Evolutionary conservation across 2,329 filamentous ascomycete species (phyloP), one percentile per base, ranked within the genome.

Genomic region (Ceratocystiopsis sp.): DNA sequence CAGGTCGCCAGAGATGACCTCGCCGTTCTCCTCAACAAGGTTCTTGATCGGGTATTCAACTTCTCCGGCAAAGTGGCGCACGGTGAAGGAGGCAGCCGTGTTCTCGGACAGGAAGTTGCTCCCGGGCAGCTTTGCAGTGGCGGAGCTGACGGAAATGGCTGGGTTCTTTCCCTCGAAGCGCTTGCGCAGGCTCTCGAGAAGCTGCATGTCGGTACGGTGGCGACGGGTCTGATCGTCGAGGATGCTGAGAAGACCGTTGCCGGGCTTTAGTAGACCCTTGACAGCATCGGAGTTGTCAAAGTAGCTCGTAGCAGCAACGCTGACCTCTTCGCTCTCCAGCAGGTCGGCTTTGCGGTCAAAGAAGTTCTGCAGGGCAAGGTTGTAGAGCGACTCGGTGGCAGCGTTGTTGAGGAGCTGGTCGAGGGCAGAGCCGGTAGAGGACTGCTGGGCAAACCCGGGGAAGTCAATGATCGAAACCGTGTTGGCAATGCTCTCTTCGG

Each of bases 281-380:
- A 95, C 86, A 11, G 89, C 86, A 58, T 96, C 91, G 0, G 84
- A 86, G 60, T 96, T 98, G 61, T 98, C 91, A 53, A 95, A 98
- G 61, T 96, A 98, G 63, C 85, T 94, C 0, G 89, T 95, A 1
- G 87, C 80, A 2, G 87, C 74, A 3, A 98, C 84, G 32, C 71
- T 77, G 34, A 98, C 84, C 57, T 98, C 91, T 59, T 98, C 91
- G 2, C 80, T 86, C 56, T 98, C 91, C 18, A 98, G 70, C 63
- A 93, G 75, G 49, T 96, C 89, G 0, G 87, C 86, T 60, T 91
- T 93, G 51, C 80, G 79, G 55, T 95, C 87, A 59, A 96, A 98
- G 63, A 98, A 96, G 59, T 83, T 93, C 57, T 94, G 87, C 19
- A 96, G 69, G 33, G 86, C 87, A 53, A 94, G 78, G 57, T 95